phyloP scores from a whole-genome alignment of 2,329 filamentous ascomycete genomes.

The Aspergillus eucalypticola region DNA sequence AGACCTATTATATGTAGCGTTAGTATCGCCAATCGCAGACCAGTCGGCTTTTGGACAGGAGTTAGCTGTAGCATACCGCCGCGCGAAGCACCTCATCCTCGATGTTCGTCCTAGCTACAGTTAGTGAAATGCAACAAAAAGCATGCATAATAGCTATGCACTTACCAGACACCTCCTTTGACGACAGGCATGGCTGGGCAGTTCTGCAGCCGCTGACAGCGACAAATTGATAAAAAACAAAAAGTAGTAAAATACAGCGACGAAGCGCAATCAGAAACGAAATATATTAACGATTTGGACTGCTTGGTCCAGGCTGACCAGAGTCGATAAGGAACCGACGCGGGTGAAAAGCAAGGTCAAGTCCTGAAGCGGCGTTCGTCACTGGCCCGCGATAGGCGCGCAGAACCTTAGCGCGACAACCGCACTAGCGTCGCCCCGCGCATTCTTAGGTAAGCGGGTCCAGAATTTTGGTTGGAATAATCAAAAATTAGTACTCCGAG shows the following conservation, averaged over 20 bases:
- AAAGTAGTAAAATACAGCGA: not conserved
- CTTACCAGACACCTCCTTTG: constrained; percentile 64
- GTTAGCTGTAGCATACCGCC: constrained; percentile 52
- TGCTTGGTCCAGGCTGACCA: constrained; percentile 15
- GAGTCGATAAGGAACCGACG: constrained; percentile 23
- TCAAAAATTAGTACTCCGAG: constrained; percentile 22
- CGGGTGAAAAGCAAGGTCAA: constrained; percentile 21
- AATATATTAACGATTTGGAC: constrained; percentile 12
- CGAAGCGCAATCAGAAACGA: not conserved
- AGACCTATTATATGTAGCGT: constrained; percentile 51
- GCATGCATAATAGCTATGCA: constrained; percentile 1
- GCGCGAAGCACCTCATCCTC: constrained; percentile 97
- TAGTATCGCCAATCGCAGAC: constrained; percentile 6
- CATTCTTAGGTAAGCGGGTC: constrained; percentile 33
- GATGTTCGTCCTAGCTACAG: constrained; percentile 58
- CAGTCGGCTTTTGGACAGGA: not conserved
- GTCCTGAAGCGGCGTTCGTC: constrained; percentile 16
- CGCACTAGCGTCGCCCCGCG: constrained; percentile 30
- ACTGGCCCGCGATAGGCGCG: constrained; percentile 22
- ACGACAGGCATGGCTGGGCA: constrained; percentile 60
- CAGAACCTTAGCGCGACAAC: constrained; percentile 31
- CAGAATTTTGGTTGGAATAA: constrained; percentile 31
- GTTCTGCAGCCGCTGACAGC: not conserved
- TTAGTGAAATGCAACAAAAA: constrained; percentile 21
- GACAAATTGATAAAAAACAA: constrained; percentile 3